Base-by-base conservation (phyloP, 345 rosid species). In the Eucalyptus tenuipes region DNA sequence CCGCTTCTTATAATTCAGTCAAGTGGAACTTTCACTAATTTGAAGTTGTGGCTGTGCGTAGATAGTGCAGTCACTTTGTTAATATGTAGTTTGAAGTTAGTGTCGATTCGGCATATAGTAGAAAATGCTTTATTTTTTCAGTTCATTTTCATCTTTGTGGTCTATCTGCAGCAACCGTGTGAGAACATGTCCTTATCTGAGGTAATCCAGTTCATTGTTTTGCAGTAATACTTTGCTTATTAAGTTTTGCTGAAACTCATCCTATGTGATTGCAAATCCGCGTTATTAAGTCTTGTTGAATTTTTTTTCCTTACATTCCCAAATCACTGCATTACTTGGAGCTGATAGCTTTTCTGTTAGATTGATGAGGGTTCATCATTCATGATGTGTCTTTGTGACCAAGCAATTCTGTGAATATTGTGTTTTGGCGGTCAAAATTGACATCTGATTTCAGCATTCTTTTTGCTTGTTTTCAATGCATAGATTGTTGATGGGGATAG, bases 401-500 rank as follows among this genome's bases (percentile, higher is more conserved):
- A 11, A 75, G 47, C 84, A 11, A 75, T 75, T 75, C 27, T 75
- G 13, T 75, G 47, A 25, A 75, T 75, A 40, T 75, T 40, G 84
- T 75, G 82, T 40, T 75, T 20, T 75, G 47, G 47, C 2, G 1
- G 29, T 75, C 84, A 75, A 40, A 75, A 75, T 75, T 40, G 85
- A n/a, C 24, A 2, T 59, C 75, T 55, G 13, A 84, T 85, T 53
- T 85, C 49, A 31, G 33, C 42, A 47, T 50, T 66, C n/a, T 49
- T 85, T 61, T 49, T 85, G 37, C 44, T 85, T 88, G 18, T 85
- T 80, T 89, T 49, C 57, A 75, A 85, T 84, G 93, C 89, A 15
- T 90, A 95, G 99, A 91, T 90, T 66, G 42, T 50, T 33, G 91
- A 88, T 91, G 81, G 88, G 49, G 95, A 93, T 84, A 92, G 89